phyloP scores from a whole-genome alignment of 768 basidiomycete species.

The Pisolithus orientalis region DNA sequence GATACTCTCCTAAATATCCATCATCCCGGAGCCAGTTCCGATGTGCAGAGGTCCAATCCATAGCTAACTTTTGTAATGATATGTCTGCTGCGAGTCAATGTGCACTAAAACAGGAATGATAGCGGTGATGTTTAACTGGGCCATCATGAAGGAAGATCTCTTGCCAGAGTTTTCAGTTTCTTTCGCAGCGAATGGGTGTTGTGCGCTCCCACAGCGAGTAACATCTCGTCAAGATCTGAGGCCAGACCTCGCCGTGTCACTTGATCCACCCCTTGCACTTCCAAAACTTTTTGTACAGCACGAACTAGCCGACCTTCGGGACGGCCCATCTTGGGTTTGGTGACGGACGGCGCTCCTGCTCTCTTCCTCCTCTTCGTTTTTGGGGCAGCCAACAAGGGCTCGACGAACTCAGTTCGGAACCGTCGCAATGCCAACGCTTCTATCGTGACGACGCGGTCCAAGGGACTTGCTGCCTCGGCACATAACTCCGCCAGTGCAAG shows the following conservation, averaged over 20 bases:
- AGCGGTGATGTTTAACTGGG: background rate
- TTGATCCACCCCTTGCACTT: constrained; percentile 41
- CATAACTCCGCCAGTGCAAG: constrained; percentile 57
- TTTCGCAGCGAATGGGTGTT: constrained; percentile 63
- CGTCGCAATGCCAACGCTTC: constrained; percentile 60
- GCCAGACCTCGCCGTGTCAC: constrained; percentile 43
- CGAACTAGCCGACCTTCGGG: constrained; percentile 67
- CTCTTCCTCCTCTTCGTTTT: constrained; percentile 50
- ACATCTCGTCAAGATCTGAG: constrained; percentile 41
- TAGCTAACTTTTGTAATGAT: constrained; percentile 2
- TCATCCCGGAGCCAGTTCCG: constrained; percentile 16
- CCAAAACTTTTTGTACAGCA: constrained; percentile 58
- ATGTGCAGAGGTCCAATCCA: constrained; percentile 16
- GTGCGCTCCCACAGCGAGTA: constrained; percentile 52
- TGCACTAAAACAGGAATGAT: no score
- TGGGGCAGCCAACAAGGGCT: constrained; percentile 62
- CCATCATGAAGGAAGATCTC: constrained; percentile 6
- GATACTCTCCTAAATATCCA: constrained; percentile 47
- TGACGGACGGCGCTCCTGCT: constrained; percentile 38
- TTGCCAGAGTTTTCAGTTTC: constrained; percentile 47
- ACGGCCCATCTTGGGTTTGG: constrained; percentile 29
- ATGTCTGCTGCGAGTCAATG: background rate
- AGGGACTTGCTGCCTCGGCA: constrained; percentile 67
- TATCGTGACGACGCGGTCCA: constrained; percentile 61
- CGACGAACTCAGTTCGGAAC: constrained; percentile 68